Percentiles rank a stretch among this genome's conserved stretches.
phyloP scores from a whole-genome alignment of 352 stramenopile species.

The Globisporangium alternatum region DNA sequence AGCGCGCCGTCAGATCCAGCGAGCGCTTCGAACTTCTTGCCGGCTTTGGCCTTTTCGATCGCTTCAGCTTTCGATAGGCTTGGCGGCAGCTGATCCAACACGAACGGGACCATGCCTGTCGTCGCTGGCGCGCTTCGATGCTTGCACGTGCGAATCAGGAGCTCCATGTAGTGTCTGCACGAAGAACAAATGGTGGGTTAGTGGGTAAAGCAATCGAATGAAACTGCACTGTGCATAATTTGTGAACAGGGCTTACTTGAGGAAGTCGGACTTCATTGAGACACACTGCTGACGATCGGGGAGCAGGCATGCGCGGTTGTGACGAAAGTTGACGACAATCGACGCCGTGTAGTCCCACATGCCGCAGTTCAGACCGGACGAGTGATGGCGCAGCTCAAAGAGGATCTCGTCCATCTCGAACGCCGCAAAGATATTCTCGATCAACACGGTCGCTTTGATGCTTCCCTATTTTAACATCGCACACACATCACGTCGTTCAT shows the following conservation, averaged over 20 bases:
- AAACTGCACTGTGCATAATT: neutral
- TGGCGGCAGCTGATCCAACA: slow-evolving; percentile 88
- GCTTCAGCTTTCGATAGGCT: slow-evolving; percentile 53
- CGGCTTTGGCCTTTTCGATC: slow-evolving; percentile 76
- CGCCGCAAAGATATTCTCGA: slow-evolving; percentile 96
- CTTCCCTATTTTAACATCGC: slow-evolving; percentile 24
- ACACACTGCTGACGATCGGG: slow-evolving; percentile 88
- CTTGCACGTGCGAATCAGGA: slow-evolving; percentile 93
- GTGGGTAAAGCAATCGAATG: neutral
- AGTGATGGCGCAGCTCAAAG: slow-evolving; percentile 94
- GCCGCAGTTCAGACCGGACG: slow-evolving; percentile 94
- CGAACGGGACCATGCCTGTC: slow-evolving; percentile 95
- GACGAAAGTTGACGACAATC: slow-evolving; percentile 93
- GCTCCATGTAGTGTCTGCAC: slow-evolving; percentile 86
- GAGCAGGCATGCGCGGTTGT: slow-evolving; percentile 76
- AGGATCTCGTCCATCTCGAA: slow-evolving; percentile 98
- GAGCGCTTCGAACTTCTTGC: slow-evolving; percentile 85
- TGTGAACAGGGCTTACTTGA: slow-evolving; percentile 28
- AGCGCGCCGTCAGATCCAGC: slow-evolving; percentile 93
- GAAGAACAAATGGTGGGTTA: neutral
- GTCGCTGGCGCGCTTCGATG: slow-evolving; percentile 91
- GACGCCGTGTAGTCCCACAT: slow-evolving; percentile 98
- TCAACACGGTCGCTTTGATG: slow-evolving; percentile 92
- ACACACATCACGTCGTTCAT: neutral
- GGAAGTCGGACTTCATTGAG: slow-evolving; percentile 64